Base-by-base conservation (phyloP, 139 green algal species). In the Tetraselmis striata region DNA sequence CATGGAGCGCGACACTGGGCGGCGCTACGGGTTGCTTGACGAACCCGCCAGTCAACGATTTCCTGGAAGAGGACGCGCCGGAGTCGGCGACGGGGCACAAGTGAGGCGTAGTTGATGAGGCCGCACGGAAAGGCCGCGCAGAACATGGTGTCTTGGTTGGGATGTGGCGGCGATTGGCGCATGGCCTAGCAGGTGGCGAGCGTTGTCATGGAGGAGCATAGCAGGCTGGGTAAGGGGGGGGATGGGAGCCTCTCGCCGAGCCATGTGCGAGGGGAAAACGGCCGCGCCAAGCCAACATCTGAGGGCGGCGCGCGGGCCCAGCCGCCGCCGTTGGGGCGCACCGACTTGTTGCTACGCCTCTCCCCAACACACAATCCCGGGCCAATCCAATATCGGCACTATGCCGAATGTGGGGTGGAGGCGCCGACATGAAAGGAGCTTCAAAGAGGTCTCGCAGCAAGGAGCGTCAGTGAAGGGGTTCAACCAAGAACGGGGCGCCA, bases 271-370 rank as follows among this genome's bases (percentile, higher is more conserved):
- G 18, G 45, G 11, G 18, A 67, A 67, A 18, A 25, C 45, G 5
- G 45, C 45, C 45, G 5, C 45, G 11, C 18, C 45, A 25, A 18
- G 5, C 45, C 45, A n/a, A n/a, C n/a, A n/a, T n/a, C n/a, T n/a
- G n/a, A n/a, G n/a, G n/a, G n/a, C n/a, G n/a, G n/a, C n/a, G n/a
- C n/a, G n/a, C n/a, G n/a, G n/a, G n/a, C n/a, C 74, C 80, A 80
- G 77, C 2, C 74, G 1, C 28, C 75, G 1, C 22, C 25, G n/a
- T 32, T 1, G 31, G 87, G 89, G 75, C 87, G 91, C 77, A 90
- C 86, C 28, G 93, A 94, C 81, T 77, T 95, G 77, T 89, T 98
- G 26, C 84, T 97, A 31, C 81, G 92, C 1, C 95, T 95, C 74
- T 98, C 98, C 79, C n/a, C n/a, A n/a, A n/a, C n/a, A n/a, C n/a